A percentile compares a stretch with the other conserved stretches of the same genome.
Conservation (phyloP, 495 filamentous ascomycete species). For the Emericellopsis terricola region DNA sequence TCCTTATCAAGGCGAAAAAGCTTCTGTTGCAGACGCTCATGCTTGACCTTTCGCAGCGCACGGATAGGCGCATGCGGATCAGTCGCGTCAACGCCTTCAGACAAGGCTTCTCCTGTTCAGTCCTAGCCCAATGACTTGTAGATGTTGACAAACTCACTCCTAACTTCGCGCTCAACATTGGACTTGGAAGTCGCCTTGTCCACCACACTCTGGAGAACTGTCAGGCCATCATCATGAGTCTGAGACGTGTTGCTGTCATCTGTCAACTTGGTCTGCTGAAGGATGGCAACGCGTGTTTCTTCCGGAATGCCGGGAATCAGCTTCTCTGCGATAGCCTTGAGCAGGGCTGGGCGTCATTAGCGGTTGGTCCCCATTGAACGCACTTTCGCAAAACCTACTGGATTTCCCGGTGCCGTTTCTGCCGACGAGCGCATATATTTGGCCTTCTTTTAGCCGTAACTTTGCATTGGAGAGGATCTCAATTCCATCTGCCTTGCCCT, state of each 20-base stretch:
- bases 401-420: constrained; percentile 70
- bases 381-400: constrained; percentile 26
- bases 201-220: constrained; percentile 50
- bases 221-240: constrained; percentile 10
- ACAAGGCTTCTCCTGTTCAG: too few species aligned
- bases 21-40: constrained; percentile 38
- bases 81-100: constrained; percentile 14
- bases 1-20: constrained; percentile 53
- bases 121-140: too few species aligned
- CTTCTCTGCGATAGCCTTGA: constrained; percentile 59
- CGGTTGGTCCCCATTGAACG: constrained; percentile 1
- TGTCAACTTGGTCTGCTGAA: constrained; percentile 47
- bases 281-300: constrained; percentile 43
- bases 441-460: constrained; percentile 48
- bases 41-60: constrained; percentile 38
- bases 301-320: constrained; percentile 63
- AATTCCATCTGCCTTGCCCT: constrained; percentile 30
- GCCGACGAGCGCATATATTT: constrained; percentile 56
- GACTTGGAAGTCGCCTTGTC: constrained; percentile 43
- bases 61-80: constrained; percentile 37
- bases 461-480: constrained; percentile 54
- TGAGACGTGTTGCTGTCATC: constrained; percentile 7
- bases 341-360: constrained; percentile 30
- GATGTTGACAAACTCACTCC: constrained; percentile 33
- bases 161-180: constrained; percentile 35